These are phyloP conservation scores for Yamadazyma tumulicola DNA, from an alignment of 805 yeast species.

Conservation along the genomic window DNA sequence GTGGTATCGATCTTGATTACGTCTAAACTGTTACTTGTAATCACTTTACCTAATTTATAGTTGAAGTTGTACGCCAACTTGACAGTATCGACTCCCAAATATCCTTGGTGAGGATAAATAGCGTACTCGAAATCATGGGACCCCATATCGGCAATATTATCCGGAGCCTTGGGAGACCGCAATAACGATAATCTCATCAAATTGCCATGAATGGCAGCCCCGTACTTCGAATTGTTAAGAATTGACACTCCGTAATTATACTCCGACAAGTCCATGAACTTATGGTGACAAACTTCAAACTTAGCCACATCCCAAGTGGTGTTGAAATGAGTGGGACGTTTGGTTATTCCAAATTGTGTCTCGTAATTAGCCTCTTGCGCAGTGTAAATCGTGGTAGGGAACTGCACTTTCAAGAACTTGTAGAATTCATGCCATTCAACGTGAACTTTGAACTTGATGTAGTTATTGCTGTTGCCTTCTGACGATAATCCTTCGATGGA, in stretches of 20 bases:
- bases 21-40: conserved; percentile 10
- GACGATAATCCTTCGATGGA: conserved; percentile 55
- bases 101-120: conserved; percentile 75
- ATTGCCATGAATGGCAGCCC: conserved; percentile 92
- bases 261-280: conserved; percentile 89
- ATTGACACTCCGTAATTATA: conserved; percentile 82
- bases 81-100: conserved; percentile 61
- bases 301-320: conserved; percentile 97
- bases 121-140: conserved; percentile 79
- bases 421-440: conserved; percentile 88
- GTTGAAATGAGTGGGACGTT: conserved; percentile 90
- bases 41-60: conserved; percentile 28
- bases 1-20: conserved; percentile 43
- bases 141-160: conserved; percentile 93
- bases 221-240: conserved; percentile 83
- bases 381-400: conserved; percentile 78
- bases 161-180: conserved; percentile 93
- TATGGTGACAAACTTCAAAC: conserved; percentile 93
- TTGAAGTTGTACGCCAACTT: conserved; percentile 79
- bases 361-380: conserved; percentile 79
- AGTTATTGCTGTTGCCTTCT: conserved; percentile 23
- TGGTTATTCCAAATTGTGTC: conserved; percentile 89
- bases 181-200: conserved; percentile 79
- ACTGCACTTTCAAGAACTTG: conserved; percentile 89
- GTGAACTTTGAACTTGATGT: conserved; percentile 33